These are phyloP conservation scores for Tremella yokohamensis DNA, from an alignment of 768 basidiomycete genomes.

Conservation along the genomic window DNA sequence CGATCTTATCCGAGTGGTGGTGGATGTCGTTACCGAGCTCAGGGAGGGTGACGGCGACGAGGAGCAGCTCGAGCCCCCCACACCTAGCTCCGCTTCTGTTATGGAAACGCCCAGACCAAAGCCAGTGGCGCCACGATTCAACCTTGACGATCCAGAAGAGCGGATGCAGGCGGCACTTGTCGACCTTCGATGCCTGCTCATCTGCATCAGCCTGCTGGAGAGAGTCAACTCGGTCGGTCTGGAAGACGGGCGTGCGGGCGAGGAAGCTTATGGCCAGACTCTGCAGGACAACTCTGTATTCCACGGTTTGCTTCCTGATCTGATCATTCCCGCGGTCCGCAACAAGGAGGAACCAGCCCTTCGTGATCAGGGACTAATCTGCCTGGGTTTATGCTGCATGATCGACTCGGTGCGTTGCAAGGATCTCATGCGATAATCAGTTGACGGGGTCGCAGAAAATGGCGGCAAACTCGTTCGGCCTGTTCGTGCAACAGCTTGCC, in stretches of 20 bases:
- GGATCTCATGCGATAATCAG: conserved; percentile 11
- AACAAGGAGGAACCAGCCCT: conserved; percentile 73
- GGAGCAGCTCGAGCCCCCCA: conserved; percentile 46
- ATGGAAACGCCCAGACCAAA: conserved; percentile 43
- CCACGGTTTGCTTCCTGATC: conserved; percentile 67
- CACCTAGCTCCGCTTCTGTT: conserved; percentile 35
- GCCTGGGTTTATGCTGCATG: conserved; percentile 77
- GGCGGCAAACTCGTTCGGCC: conserved; percentile 64
- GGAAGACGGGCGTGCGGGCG: neutral
- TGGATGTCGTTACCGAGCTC: conserved; percentile 80
- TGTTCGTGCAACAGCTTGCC: conserved; percentile 75
- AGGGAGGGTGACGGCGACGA: conserved; percentile 55
- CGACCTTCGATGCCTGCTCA: conserved; percentile 68
- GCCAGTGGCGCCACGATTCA: conserved; percentile 15
- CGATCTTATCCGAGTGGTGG: conserved; percentile 81
- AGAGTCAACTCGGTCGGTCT: conserved; percentile 72
- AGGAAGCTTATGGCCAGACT: conserved; percentile 40
- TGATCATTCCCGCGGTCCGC: conserved; percentile 86
- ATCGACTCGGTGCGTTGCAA: conserved; percentile 56
- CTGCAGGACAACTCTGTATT: conserved; percentile 66
- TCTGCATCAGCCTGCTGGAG: conserved; percentile 81
- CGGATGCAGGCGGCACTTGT: conserved; percentile 60
- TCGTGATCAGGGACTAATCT: conserved; percentile 73
- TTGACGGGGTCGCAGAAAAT: conserved; percentile 50
- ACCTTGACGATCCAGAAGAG: conserved; percentile 58